Evolutionary conservation across 2,329 filamentous ascomycete species (phyloP).

Genomic region (Podosphaera leucotricha): DNA sequence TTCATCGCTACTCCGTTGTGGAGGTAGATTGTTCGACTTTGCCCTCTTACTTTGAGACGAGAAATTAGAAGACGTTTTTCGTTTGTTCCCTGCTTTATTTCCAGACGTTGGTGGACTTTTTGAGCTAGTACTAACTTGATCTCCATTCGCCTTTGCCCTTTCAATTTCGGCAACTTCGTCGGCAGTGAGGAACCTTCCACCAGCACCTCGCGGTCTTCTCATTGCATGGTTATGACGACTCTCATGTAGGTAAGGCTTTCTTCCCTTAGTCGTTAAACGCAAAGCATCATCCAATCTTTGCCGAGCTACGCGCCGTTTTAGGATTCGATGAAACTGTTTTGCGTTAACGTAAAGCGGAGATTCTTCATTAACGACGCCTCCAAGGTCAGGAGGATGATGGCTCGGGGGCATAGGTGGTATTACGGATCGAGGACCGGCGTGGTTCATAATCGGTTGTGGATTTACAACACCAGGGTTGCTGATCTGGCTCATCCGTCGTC

Average conservation of each 20-base stretch:
- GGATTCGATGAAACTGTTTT: constrained; percentile 92
- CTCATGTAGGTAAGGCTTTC: constrained; percentile 93
- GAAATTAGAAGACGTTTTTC: too few species aligned
- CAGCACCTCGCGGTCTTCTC: constrained; percentile 78
- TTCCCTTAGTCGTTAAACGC: constrained; percentile 75
- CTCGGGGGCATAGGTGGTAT: constrained; percentile 37
- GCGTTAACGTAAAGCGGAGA: constrained; percentile 94
- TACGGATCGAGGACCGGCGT: constrained; percentile 25
- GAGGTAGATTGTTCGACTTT: too few species aligned
- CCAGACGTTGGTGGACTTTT: too few species aligned
- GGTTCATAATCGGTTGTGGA: constrained; percentile 54
- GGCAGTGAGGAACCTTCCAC: constrained; percentile 84
- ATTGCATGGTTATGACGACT: constrained; percentile 96
- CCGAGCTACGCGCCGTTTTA: constrained; percentile 79
- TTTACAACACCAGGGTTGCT: constrained; percentile 54
- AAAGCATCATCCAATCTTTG: constrained; percentile 87
- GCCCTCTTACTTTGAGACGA: too few species aligned
- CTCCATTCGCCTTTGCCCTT: constrained; percentile 24
- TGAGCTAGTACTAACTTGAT: too few species aligned
- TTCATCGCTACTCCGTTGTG: too few species aligned
- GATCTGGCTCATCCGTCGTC: constrained; percentile 42
- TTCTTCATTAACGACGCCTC: constrained; percentile 55
- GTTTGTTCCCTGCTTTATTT: too few species aligned
- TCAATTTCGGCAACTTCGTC: constrained; percentile 89
- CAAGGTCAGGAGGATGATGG: constrained; percentile 53